Evolutionary conservation across 2,329 filamentous ascomycete genomes (phyloP).

Genomic region (Geosmithia morbida): DNA sequence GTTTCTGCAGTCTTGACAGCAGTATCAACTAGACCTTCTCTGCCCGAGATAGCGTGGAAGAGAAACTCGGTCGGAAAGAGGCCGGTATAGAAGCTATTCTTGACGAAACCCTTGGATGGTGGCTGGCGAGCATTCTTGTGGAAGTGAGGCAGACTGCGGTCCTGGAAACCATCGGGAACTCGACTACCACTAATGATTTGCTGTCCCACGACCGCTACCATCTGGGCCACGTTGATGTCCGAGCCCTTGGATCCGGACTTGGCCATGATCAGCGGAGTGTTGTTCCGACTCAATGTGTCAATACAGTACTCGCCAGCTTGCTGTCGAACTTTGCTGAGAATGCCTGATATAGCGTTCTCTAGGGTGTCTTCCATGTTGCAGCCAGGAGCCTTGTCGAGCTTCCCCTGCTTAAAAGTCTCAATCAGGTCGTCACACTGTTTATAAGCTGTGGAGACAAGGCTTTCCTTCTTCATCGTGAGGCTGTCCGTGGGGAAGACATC

Average conservation of each 20-base stretch:
- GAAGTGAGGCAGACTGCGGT: constrained; percentile 88
- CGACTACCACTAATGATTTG: constrained; percentile 92
- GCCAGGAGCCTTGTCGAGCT: constrained; percentile 72
- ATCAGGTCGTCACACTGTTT: constrained; percentile 73
- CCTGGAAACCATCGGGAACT: constrained; percentile 92
- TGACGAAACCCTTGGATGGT: constrained; percentile 92
- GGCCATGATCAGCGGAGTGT: constrained; percentile 91
- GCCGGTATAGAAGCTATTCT: constrained; percentile 93
- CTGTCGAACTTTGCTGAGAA: constrained; percentile 82
- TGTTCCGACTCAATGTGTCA: constrained; percentile 75
- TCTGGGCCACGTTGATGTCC: constrained; percentile 96
- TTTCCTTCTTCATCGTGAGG: constrained; percentile 58
- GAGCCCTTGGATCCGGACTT: constrained; percentile 95
- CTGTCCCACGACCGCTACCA: constrained; percentile 94
- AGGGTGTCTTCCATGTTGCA: constrained; percentile 86
- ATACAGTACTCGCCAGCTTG: constrained; percentile 87
- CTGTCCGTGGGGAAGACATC: constrained; percentile 76
- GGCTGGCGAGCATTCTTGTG: constrained; percentile 84
- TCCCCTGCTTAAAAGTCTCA: constrained; percentile 62
- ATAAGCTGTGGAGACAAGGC: constrained; percentile 67
- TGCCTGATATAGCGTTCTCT: constrained; percentile 81
- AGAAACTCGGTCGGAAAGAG: constrained; percentile 85
- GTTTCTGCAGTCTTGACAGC: constrained; percentile 98
- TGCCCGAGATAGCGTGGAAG: constrained; percentile 95
- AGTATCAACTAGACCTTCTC: constrained; percentile 97